Conservation (phyloP, 495 filamentous ascomycete species). For the Bryoglossum gracile region DNA sequence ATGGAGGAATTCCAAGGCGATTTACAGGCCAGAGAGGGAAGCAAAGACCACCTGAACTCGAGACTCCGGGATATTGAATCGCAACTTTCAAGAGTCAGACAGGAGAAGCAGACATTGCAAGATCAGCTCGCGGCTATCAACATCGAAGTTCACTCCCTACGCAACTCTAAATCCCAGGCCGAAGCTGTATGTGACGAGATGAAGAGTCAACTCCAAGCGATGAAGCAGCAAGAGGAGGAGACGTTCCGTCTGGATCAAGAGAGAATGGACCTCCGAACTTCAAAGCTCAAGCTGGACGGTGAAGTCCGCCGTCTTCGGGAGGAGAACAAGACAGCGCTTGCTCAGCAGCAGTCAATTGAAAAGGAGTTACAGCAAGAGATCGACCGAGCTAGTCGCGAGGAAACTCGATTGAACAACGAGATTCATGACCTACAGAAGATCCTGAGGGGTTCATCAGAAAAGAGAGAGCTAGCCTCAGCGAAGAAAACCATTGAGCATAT, state of each 20-base stretch:
- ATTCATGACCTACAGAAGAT: constrained; percentile 45
- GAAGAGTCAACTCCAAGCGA: constrained; percentile 45
- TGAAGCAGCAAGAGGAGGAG: constrained; percentile 41
- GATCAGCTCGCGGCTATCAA: constrained; percentile 56
- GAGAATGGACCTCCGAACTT: constrained; percentile 52
- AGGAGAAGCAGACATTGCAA: constrained; percentile 55
- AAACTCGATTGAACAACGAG: constrained; percentile 43
- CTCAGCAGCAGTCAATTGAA: constrained; percentile 41
- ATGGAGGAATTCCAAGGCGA: constrained; percentile 52
- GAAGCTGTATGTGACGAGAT: constrained; percentile 61
- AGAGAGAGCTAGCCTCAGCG: constrained; percentile 24
- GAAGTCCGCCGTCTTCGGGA: constrained; percentile 52
- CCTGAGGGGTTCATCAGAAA: constrained; percentile 32
- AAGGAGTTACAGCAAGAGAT: constrained; percentile 27
- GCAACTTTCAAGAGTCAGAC: constrained; percentile 38
- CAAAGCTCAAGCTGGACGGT: constrained; percentile 50
- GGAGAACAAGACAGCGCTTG: constrained; percentile 44
- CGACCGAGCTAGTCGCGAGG: constrained; percentile 42
- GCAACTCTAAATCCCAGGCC: constrained; percentile 41
- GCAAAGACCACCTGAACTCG: constrained; percentile 30
- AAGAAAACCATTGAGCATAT: constrained; percentile 52
- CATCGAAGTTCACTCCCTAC: constrained; percentile 52
- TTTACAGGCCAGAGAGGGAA: constrained; percentile 31
- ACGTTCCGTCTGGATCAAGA: constrained; percentile 54
- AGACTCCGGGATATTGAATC: constrained; percentile 33